Base-by-base conservation (phyloP, 2,329 filamentous ascomycete species). In the Colletotrichum tanaceti region DNA sequence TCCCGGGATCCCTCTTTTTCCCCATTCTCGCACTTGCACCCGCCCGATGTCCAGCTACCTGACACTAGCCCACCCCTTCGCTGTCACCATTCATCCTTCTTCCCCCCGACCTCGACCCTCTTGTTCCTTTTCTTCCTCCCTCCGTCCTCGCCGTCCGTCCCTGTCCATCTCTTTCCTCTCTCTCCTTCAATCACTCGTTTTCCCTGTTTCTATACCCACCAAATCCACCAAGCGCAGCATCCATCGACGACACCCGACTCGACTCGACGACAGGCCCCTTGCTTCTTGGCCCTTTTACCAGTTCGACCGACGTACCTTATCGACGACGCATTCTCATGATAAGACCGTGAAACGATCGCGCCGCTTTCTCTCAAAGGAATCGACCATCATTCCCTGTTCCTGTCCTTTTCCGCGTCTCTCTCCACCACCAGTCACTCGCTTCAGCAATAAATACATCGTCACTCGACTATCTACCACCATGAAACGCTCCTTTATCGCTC, bases 71-170 rank as follows among this genome's bases (percentile, higher is more conserved):
- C 44, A 16, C 38, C 58, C 58, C 47, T 65, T 68, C 62, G 43
- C 65, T 65, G 55, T 65, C 65, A 65, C 61, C 65, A 65, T 50
- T 60, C 62, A 41, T 50, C 57, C 62, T 46, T 53, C n/a, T n/a
- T n/a, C n/a, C 47, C 62, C 62, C 62, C 61, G 20, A 39, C 62
- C 62, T n/a, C 61, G 32, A 39, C 58, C 35, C 58, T 60, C 44
- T 65, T 41, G 46, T 44, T 58, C 47, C n/a, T 50, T 44, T 35
- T 52, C 44, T 43, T 20, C 58, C 41, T 54, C 54, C 54, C 47
- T 20, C 58, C 35, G 47, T 43, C 49, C 47, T 68, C 65, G n/a
- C n/a, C n/a, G n/a, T n/a, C 65, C 62, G 38, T 61, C 62, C 65
- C 57, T 39, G 50, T 52, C 22, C 49, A 55, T 50, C 52, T 57